These are phyloP conservation scores for Candida xyloterini DNA, from an alignment of 805 yeast species.

Conservation along the genomic window DNA sequence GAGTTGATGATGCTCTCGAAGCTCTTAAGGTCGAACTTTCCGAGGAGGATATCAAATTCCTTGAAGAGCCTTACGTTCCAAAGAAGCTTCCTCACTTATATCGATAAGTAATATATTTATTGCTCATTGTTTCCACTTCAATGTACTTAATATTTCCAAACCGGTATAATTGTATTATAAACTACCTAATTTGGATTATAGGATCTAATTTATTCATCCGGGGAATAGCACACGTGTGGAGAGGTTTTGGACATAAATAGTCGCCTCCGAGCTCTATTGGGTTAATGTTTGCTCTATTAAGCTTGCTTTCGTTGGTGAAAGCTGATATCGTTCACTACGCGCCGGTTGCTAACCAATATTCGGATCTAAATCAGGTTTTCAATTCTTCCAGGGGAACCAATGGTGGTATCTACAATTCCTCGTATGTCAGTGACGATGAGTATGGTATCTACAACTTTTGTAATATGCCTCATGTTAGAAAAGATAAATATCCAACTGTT, in stretches of 20 bases:
- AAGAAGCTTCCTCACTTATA: slow-evolving; percentile 1
- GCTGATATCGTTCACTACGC: slow-evolving; percentile 16
- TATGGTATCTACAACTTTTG: slow-evolving; percentile 42
- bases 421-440: slow-evolving; percentile 22
- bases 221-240: neutral
- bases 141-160: neutral
- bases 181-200: neutral
- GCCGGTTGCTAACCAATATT: slow-evolving; percentile 14
- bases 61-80: slow-evolving; percentile 37
- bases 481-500: slow-evolving; percentile 28
- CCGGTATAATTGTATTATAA: neutral
- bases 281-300: neutral
- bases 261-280: neutral
- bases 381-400: slow-evolving; percentile 26
- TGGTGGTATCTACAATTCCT: slow-evolving; percentile 27
- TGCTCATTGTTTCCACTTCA: too few relatives aligned
- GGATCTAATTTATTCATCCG: neutral
- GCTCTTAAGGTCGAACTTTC: slow-evolving; percentile 41
- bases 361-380: slow-evolving; percentile 24
- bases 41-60: slow-evolving; percentile 33
- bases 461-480: slow-evolving; percentile 43
- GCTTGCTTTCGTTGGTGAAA: neutral
- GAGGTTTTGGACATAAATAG: neutral
- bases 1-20: slow-evolving; percentile 49
- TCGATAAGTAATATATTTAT: too few relatives aligned